These are phyloP conservation scores for Erodium maritimum DNA, from an alignment of 345 rosid species.

Conservation along the genomic window DNA sequence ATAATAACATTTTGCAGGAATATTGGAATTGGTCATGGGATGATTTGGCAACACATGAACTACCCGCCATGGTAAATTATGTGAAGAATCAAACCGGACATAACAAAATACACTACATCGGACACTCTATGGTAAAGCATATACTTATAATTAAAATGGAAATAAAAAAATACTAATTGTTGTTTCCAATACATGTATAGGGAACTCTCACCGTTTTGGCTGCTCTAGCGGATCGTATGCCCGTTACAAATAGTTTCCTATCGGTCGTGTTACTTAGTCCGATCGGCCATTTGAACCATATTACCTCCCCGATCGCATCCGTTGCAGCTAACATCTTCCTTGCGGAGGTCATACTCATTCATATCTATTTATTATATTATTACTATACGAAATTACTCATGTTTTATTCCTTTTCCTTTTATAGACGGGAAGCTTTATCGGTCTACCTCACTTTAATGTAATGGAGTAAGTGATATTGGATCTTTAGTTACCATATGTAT, in stretches of 20 bases:
- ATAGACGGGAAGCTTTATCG: no score
- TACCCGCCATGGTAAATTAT: background rate
- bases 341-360: no score
- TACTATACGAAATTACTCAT: no score
- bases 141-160: no score
- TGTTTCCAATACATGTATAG: constrained; percentile 10
- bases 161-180: no score
- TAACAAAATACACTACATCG: no score
- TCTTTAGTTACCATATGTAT: no score
- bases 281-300: constrained; percentile 25
- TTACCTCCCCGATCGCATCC: constrained; percentile 14
- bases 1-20: background rate
- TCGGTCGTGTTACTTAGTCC: constrained; percentile 33
- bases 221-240: constrained; percentile 23
- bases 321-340: constrained; percentile 22
- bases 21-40: background rate
- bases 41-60: background rate
- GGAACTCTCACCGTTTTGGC: constrained; percentile 35
- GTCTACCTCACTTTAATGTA: no score
- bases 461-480: no score
- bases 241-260: constrained; percentile 12
- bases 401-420: no score
- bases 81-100: no score
- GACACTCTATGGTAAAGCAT: no score
- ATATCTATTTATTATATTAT: background rate